Evolutionary conservation across 805 yeast species (phyloP).

Genomic region (Nakazawaea siamensis): DNA sequence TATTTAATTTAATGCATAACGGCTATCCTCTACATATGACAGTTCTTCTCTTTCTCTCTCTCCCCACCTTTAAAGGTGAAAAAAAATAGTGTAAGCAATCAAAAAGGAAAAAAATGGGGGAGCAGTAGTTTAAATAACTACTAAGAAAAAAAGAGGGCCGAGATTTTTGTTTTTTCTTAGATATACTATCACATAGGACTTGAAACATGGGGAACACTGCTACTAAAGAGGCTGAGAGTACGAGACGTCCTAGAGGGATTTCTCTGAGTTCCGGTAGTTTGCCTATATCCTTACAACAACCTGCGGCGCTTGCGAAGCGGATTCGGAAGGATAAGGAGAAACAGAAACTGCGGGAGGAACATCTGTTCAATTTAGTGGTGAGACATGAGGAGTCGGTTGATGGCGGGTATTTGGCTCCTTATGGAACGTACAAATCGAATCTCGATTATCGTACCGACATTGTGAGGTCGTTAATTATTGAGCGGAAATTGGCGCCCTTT

Average conservation of each 20-base stretch:
- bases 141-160: too few relatives aligned
- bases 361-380: conserved; percentile 50
- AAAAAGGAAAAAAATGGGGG: too few relatives aligned
- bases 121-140: too few relatives aligned
- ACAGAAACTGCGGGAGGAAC: conserved; percentile 42
- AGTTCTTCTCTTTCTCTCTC: too few relatives aligned
- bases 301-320: conserved; percentile 19
- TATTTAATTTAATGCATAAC: too few relatives aligned
- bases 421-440: conserved; percentile 75
- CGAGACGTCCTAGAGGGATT: conserved; percentile 10
- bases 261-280: conserved; percentile 5
- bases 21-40: too few relatives aligned
- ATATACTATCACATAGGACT: too few relatives aligned
- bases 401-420: conserved; percentile 91
- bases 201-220: conserved; percentile 39
- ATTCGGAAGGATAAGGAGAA: conserved; percentile 44
- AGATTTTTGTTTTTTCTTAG: too few relatives aligned
- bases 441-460: conserved; percentile 65
- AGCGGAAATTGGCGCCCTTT: conserved; percentile 79
- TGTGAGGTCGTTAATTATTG: conserved; percentile 63
- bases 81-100: too few relatives aligned
- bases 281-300: conserved; percentile 13
- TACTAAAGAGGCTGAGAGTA: conserved; percentile 26
- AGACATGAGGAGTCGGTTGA: conserved; percentile 68
- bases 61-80: too few relatives aligned